phyloP scores from a whole-genome alignment of 768 basidiomycete genomes.

The Coprinopsis cinerea region DNA sequence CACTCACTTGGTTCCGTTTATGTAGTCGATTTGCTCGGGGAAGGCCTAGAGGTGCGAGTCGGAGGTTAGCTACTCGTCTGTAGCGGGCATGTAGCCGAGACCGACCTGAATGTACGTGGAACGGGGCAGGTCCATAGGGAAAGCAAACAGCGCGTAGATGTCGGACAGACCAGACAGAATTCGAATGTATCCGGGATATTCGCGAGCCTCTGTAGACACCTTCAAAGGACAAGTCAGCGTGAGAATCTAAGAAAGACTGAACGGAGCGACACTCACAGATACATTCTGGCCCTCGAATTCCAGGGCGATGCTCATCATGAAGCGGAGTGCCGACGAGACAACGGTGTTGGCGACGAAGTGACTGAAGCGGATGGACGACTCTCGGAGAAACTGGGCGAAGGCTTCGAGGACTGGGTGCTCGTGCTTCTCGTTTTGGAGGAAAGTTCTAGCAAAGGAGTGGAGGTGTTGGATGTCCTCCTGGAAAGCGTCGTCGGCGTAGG shows the following conservation, averaged over 20 bases:
- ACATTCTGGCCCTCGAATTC: constrained; percentile 1
- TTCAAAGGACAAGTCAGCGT: neutral
- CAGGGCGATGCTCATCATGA: constrained; percentile 3
- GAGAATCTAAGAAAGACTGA: neutral
- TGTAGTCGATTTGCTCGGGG: constrained; percentile 8
- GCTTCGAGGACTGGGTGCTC: neutral
- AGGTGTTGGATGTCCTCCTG: constrained; percentile 1
- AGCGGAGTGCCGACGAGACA: neutral
- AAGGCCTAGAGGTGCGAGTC: neutral
- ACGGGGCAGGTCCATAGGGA: constrained; percentile 7
- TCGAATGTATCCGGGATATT: constrained; percentile 11
- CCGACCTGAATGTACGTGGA: constrained; percentile 10
- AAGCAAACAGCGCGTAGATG: constrained; percentile 10
- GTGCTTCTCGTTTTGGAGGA: neutral
- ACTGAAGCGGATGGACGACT: neutral
- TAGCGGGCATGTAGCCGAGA: neutral
- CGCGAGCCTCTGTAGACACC: constrained; percentile 8
- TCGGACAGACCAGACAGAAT: constrained; percentile 12
- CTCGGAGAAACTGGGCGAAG: neutral
- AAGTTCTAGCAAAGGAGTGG: neutral
- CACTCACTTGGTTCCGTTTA: constrained; percentile 8
- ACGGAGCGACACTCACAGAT: neutral
- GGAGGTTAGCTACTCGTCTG: neutral
- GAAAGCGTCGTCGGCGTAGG: constrained; percentile 1
- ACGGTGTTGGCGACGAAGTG: constrained; percentile 1